These are phyloP conservation scores for Friedmanniomyces simplex DNA, from an alignment of 495 filamentous ascomycete genomes.

Conservation along the genomic window DNA sequence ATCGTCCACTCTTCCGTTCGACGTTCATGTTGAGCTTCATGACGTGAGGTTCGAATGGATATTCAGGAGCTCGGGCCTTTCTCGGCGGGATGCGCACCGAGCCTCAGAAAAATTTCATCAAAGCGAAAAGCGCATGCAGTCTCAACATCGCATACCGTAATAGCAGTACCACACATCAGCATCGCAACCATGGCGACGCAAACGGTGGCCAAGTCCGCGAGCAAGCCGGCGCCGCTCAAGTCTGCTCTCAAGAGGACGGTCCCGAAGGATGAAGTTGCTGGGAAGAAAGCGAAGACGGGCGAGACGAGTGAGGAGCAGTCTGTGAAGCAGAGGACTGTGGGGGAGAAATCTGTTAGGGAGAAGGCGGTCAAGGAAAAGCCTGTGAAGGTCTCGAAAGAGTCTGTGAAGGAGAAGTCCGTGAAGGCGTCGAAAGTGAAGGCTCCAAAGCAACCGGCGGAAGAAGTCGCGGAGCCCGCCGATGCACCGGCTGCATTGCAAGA, in stretches of 20 bases:
- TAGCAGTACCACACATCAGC: background rate
- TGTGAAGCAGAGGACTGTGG: constrained; percentile 16
- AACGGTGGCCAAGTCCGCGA: constrained; percentile 14
- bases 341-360: background rate
- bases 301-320: background rate
- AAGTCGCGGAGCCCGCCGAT: constrained; percentile 17
- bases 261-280: background rate
- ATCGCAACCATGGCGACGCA: constrained; percentile 12
- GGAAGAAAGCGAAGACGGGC: background rate
- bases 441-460: constrained; percentile 4
- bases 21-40: background rate
- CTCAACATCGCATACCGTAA: too few relatives aligned
- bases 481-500: constrained; percentile 28
- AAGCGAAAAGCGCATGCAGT: too few relatives aligned
- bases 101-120: constrained; percentile 8
- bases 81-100: background rate
- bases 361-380: background rate
- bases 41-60: background rate
- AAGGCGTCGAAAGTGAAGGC: constrained; percentile 11
- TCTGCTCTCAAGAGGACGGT: constrained; percentile 18
- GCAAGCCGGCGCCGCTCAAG: constrained; percentile 13
- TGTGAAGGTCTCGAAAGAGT: background rate
- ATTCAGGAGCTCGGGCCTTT: background rate
- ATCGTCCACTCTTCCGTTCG: background rate
- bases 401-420: background rate